phyloP scores from a whole-genome alignment of 495 filamentous ascomycete genomes.

The Rhizodiscina lignyota region DNA sequence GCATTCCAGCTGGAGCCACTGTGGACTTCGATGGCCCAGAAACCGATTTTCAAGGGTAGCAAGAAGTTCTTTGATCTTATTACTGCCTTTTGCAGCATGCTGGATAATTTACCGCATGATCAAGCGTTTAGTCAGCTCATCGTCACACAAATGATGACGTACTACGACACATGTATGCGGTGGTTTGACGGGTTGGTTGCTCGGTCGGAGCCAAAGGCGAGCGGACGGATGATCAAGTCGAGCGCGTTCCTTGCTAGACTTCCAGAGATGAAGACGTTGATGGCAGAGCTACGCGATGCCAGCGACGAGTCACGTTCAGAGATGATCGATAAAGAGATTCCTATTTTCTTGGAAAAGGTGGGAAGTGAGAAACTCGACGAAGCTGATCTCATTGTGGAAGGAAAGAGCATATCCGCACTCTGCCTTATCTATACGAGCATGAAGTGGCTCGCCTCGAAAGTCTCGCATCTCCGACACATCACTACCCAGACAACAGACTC shows the following conservation, averaged over 20 bases:
- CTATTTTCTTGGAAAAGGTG: slow-evolving; percentile 45
- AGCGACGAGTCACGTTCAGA: not conserved
- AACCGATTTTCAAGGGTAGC: slow-evolving; percentile 88
- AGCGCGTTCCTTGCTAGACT: no score
- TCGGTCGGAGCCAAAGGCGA: not conserved
- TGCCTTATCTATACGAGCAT: slow-evolving; percentile 90
- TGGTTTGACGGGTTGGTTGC: slow-evolving; percentile 49
- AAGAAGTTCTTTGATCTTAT: slow-evolving; percentile 74
- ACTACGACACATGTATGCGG: slow-evolving; percentile 76
- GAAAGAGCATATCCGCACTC: slow-evolving; percentile 65
- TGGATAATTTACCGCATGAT: slow-evolving; percentile 90
- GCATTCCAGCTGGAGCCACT: slow-evolving; percentile 76
- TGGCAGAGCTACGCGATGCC: not conserved
- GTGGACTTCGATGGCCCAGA: slow-evolving; percentile 59
- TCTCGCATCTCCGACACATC: slow-evolving; percentile 59
- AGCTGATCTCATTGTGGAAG: slow-evolving; percentile 75
- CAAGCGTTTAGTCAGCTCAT: slow-evolving; percentile 86
- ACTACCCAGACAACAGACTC: slow-evolving; percentile 28
- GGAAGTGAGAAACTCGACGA: slow-evolving; percentile 46
- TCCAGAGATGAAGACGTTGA: not conserved
- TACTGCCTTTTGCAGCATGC: slow-evolving; percentile 81
- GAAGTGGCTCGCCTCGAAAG: slow-evolving; percentile 85
- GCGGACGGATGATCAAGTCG: not conserved
- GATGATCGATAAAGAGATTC: slow-evolving; percentile 38
- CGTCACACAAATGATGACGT: slow-evolving; percentile 74